Evolutionary conservation across 768 basidiomycete genomes (phyloP).

Genomic region (Pleurotus salmoneostramineus): DNA sequence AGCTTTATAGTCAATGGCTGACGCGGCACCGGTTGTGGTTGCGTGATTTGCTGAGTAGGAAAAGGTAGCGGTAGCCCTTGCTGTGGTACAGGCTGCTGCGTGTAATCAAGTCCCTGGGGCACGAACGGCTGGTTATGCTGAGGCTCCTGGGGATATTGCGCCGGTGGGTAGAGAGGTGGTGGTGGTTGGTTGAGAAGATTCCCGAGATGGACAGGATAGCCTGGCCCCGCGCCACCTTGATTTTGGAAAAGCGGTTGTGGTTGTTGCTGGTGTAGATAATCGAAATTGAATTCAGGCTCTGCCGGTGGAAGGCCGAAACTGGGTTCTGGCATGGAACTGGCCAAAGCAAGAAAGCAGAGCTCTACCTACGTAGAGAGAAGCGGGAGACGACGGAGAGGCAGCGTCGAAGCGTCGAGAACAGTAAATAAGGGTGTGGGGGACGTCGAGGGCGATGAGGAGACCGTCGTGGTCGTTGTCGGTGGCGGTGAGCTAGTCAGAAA

Average conservation of each 20-base stretch:
- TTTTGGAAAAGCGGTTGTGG: not conserved
- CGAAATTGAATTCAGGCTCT: not conserved
- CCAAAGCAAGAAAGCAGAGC: not conserved
- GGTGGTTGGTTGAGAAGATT: not conserved
- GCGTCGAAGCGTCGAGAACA: not conserved
- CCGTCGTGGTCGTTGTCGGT: not conserved
- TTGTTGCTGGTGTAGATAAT: not conserved
- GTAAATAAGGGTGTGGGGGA: not conserved
- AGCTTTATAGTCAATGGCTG: conserved; percentile 22
- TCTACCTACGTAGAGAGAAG: not conserved
- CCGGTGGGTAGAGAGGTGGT: not conserved
- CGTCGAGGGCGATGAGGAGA: not conserved
- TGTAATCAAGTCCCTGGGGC: not conserved
- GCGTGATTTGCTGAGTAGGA: not conserved
- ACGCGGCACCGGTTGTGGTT: conserved; percentile 5
- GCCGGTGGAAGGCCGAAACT: conserved; percentile 6
- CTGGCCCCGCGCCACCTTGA: not conserved
- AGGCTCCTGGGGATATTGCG: not conserved
- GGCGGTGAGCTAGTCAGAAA: conserved; percentile 3
- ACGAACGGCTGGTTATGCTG: not conserved
- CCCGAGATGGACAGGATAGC: not conserved
- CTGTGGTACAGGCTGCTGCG: not conserved
- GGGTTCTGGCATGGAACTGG: conserved; percentile 6
- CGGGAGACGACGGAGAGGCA: not conserved
- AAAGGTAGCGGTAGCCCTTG: not conserved